These are phyloP conservation scores for Leptodermis oblonga DNA, from an alignment of 257 asterid genomes.

Conservation along the genomic window DNA sequence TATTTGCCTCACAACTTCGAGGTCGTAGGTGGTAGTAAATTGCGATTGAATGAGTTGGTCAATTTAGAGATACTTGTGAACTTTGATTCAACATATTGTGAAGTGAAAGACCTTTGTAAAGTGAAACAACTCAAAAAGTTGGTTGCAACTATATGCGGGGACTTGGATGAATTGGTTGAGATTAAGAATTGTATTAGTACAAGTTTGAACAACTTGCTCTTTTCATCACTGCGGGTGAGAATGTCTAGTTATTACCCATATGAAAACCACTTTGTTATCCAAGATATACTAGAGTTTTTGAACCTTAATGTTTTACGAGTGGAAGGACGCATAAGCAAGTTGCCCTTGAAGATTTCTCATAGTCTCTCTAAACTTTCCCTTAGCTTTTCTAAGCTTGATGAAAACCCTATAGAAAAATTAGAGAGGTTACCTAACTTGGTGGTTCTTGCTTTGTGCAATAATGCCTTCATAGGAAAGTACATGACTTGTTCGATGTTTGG, in stretches of 20 bases:
- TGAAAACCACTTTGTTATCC: not conserved
- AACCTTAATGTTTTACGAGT: not conserved
- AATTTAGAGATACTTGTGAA: not conserved
- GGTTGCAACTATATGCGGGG: not conserved
- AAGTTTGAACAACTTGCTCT: not conserved
- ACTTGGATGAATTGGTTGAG: not conserved
- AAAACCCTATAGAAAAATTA: not conserved
- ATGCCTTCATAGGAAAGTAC: slow-evolving; percentile 5
- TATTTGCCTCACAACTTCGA: not conserved
- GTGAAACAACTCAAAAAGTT: not conserved
- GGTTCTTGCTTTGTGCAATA: not conserved
- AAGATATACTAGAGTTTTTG: not conserved
- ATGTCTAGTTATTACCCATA: too few species aligned
- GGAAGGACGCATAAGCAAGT: not conserved
- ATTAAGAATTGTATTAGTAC: not conserved
- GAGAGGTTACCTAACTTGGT: slow-evolving; percentile 9
- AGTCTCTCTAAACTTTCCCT: not conserved
- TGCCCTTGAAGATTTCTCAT: not conserved
- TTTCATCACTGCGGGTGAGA: not conserved
- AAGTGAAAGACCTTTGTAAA: not conserved
- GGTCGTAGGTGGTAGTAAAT: not conserved
- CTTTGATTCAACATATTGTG: not conserved
- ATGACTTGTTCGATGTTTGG: not conserved
- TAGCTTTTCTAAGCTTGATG: not conserved
- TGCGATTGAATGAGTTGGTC: not conserved